These are phyloP conservation scores for Argentina anserina DNA, from an alignment of 306 rosid species.

Conservation along the genomic window DNA sequence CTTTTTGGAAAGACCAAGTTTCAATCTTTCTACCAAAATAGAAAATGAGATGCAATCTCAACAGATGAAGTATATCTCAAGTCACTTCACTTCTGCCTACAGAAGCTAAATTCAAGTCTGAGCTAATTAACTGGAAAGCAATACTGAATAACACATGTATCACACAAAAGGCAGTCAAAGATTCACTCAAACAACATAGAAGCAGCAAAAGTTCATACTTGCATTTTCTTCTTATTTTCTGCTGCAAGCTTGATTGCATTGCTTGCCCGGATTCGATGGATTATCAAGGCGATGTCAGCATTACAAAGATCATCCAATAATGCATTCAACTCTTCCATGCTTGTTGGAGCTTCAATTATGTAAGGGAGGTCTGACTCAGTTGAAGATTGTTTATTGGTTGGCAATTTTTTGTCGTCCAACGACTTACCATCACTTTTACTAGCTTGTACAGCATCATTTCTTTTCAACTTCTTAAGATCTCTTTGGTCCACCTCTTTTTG, in stretches of 20 bases:
- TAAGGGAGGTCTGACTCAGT: constrained; percentile 60
- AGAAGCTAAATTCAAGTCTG: too few relatives aligned
- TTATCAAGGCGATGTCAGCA: constrained; percentile 54
- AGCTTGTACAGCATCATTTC: constrained; percentile 27
- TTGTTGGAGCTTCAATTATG: constrained; percentile 86
- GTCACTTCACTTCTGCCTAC: neutral
- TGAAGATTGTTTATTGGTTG: constrained; percentile 30
- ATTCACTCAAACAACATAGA: constrained; percentile 12
- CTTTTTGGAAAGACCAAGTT: too few relatives aligned
- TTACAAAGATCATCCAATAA: constrained; percentile 52
- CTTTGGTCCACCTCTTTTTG: constrained; percentile 23
- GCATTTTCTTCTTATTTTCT: constrained; percentile 86
- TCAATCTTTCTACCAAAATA: neutral
- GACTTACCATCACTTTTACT: constrained; percentile 34
- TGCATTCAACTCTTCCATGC: constrained; percentile 58
- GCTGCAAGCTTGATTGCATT: constrained; percentile 80
- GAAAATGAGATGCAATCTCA: neutral
- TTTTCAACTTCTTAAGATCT: constrained; percentile 22
- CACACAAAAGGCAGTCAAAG: constrained; percentile 5
- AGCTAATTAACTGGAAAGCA: neutral
- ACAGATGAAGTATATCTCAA: neutral
- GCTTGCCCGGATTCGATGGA: constrained; percentile 76
- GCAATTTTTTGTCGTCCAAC: constrained; percentile 40
- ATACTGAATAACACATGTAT: neutral
- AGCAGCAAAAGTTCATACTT: constrained; percentile 43